Conservation (phyloP, 352 stramenopile species). For the Pythium chondricola region DNA sequence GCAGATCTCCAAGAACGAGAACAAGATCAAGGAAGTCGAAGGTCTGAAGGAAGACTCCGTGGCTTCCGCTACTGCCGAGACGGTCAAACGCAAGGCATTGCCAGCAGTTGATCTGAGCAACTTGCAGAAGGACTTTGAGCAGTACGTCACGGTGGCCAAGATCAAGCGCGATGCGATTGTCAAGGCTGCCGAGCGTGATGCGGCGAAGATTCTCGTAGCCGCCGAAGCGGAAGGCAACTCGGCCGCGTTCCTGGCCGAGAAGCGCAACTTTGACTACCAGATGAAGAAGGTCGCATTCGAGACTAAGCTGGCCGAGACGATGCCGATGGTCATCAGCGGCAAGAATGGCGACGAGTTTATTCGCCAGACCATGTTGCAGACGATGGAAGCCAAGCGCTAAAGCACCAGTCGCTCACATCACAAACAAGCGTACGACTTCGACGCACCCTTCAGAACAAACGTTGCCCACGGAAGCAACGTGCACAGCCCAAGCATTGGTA, state of each 20-base stretch:
- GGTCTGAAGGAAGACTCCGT: slow-evolving; percentile 65
- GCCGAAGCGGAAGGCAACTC: slow-evolving; percentile 60
- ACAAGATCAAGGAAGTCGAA: slow-evolving; percentile 66
- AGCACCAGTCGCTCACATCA: not conserved
- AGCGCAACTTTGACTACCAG: slow-evolving; percentile 74
- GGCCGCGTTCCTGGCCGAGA: slow-evolving; percentile 53
- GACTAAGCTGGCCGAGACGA: slow-evolving; percentile 37
- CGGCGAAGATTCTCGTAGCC: slow-evolving; percentile 40
- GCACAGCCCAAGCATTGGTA: no score
- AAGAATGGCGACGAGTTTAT: slow-evolving; percentile 83
- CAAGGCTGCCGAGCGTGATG: slow-evolving; percentile 58
- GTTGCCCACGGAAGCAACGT: no score
- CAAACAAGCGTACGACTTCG: not conserved
- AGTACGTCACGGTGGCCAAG: slow-evolving; percentile 60
- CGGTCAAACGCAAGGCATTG: slow-evolving; percentile 52
- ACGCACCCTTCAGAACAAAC: not conserved
- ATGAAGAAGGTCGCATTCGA: slow-evolving; percentile 66
- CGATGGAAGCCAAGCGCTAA: slow-evolving; percentile 23
- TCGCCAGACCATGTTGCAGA: slow-evolving; percentile 48
- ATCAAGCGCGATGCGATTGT: slow-evolving; percentile 57
- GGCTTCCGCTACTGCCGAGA: slow-evolving; percentile 39
- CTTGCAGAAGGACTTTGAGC: slow-evolving; percentile 51
- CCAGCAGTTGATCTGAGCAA: slow-evolving; percentile 53
- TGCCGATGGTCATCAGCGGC: slow-evolving; percentile 77
- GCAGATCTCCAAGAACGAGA: slow-evolving; percentile 39